Percentiles rank a stretch among this genome's conserved stretches.
Evolutionary conservation across 2,329 filamentous ascomycete species (phyloP).

Genomic region (Aspergillus flavus): DNA sequence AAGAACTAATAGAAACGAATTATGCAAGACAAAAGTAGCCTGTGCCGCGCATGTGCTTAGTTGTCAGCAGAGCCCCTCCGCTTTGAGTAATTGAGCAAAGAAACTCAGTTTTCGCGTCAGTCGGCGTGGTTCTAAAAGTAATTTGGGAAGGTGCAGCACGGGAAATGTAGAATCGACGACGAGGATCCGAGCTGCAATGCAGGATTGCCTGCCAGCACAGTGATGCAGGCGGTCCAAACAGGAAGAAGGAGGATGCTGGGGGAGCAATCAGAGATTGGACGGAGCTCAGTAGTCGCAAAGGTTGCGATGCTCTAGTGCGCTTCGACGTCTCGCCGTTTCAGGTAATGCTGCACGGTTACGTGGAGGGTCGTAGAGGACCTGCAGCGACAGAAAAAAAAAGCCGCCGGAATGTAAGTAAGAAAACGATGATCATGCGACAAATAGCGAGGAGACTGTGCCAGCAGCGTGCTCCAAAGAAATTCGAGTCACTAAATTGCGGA

Average conservation of each 20-base stretch:
- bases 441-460: constrained; percentile 16
- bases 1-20: constrained; percentile 12
- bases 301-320: constrained; percentile 29
- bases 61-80: constrained; percentile 29
- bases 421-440: constrained; percentile 32
- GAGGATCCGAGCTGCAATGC: constrained; percentile 33
- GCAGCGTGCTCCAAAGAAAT: constrained; percentile 14
- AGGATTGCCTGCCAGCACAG: constrained; percentile 38
- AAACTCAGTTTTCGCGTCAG: constrained; percentile 16
- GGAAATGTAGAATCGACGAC: constrained; percentile 26
- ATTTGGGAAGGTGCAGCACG: constrained; percentile 18
- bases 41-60: constrained; percentile 32
- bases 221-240: constrained; percentile 40
- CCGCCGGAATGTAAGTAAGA: constrained; percentile 27
- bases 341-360: constrained; percentile 39
- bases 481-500: constrained; percentile 13
- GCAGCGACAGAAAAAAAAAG: constrained; percentile 22
- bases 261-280: constrained; percentile 33
- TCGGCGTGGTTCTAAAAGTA: constrained; percentile 16
- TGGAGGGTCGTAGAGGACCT: constrained; percentile 33
- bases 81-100: constrained; percentile 16
- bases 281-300: constrained; percentile 28
- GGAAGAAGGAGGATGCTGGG: constrained; percentile 29
- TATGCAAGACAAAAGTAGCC: constrained; percentile 29
- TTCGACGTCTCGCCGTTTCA: constrained; percentile 30